These are phyloP conservation scores for Apiospora rasikravindrae DNA, from an alignment of 2,329 filamentous ascomycete species.

Conservation along the genomic window DNA sequence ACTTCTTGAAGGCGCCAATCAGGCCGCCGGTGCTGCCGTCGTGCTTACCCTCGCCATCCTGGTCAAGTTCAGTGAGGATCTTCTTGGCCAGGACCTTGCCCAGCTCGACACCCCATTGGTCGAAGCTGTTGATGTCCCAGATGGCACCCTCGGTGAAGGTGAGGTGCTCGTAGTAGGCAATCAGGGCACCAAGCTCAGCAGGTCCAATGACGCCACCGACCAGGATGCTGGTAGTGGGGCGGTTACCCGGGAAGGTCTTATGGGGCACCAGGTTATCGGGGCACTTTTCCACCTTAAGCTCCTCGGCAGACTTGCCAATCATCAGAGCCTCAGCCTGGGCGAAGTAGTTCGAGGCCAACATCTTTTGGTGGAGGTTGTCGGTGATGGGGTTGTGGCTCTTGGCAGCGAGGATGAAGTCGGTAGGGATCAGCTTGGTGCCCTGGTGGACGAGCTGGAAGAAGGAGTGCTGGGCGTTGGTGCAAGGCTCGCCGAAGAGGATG, in stretches of 20 bases:
- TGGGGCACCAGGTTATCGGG: constrained; percentile 84
- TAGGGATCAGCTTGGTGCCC: constrained; percentile 97
- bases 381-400: constrained; percentile 96
- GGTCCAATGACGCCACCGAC: constrained; percentile 91
- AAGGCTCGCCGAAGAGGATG: constrained; percentile 96
- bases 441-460: constrained; percentile 99
- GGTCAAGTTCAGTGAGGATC: constrained; percentile 84
- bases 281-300: constrained; percentile 78
- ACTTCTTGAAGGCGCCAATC: constrained; percentile 91
- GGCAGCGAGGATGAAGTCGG: constrained; percentile 96
- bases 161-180: constrained; percentile 98
- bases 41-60: constrained; percentile 74
- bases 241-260: constrained; percentile 99
- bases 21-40: constrained; percentile 88
- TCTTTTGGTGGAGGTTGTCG: constrained; percentile 93
- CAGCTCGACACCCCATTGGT: constrained; percentile 99
- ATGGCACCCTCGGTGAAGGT: constrained; percentile 97
- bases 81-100: constrained; percentile 96
- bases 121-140: constrained; percentile 99
- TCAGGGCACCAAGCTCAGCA: constrained; percentile 89
- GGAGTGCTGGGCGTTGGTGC: constrained; percentile 98
- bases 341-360: constrained; percentile 92
- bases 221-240: constrained; percentile 93
- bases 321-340: constrained; percentile 88
- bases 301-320: constrained; percentile 85